Evolutionary conservation across 257 asterid species (phyloP).

Genomic region (Eucommia ulmoides): DNA sequence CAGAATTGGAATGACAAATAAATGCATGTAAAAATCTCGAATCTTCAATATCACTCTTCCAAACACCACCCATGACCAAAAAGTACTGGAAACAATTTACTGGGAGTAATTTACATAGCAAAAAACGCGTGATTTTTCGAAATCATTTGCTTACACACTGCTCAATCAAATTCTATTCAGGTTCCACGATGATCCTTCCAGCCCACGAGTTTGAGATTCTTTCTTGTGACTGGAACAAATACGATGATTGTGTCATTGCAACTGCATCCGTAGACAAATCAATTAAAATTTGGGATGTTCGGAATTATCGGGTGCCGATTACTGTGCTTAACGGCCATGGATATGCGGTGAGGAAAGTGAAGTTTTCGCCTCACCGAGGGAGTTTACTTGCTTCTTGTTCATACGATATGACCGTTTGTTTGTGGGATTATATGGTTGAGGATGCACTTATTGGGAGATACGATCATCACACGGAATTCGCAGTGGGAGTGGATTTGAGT

Average conservation of each 20-base stretch:
- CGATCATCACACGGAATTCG: conserved; percentile 94
- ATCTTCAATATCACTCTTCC: too few relatives aligned
- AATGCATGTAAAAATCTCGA: too few relatives aligned
- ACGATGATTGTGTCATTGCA: conserved; percentile 85
- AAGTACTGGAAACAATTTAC: too few relatives aligned
- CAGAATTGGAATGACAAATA: too few relatives aligned
- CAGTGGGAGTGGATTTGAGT: conserved; percentile 91
- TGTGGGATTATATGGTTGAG: conserved; percentile 97
- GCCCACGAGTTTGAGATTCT: conserved; percentile 91
- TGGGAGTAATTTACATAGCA: too few relatives aligned
- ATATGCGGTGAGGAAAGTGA: conserved; percentile 91
- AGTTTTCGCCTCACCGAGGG: conserved; percentile 84
- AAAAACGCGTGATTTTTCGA: too few relatives aligned
- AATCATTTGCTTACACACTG: too few relatives aligned
- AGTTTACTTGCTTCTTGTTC: conserved; percentile 78
- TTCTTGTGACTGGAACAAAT: conserved; percentile 94
- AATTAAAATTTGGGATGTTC: conserved; percentile 89
- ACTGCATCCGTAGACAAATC: conserved; percentile 90
- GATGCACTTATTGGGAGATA: conserved; percentile 80
- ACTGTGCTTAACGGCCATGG: conserved; percentile 89
- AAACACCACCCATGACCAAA: too few relatives aligned
- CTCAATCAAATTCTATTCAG: conserved; percentile 39
- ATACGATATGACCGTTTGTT: conserved; percentile 82
- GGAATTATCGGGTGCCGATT: conserved; percentile 74
- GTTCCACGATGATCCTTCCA: conserved; percentile 93